Evolutionary conservation across 352 stramenopile species (phyloP), one percentile per base, ranked within the genome.

Genomic region (Halophytophthora polymorphica): DNA sequence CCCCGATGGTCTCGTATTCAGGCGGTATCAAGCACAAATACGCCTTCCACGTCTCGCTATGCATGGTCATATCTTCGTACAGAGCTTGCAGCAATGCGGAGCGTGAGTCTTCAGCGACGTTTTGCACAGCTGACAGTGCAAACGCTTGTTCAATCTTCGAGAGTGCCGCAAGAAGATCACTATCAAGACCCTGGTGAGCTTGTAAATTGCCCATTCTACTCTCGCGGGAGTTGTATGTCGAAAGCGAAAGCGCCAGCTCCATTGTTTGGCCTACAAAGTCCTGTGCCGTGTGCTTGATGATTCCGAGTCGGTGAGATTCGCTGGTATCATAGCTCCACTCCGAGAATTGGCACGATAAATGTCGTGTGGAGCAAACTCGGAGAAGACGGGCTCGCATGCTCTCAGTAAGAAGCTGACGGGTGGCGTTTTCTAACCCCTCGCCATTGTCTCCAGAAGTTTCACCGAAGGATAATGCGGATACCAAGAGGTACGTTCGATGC

Each of bases 11-110:
- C 3, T 44, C 13, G n/a, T 29, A 23, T n/a, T 1, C 14, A 12
- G 25, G 18, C 18, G 17, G 40, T 28, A n/a, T 41, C 4, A 21
- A 59, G 13, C 38, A 53, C 5, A 76, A 25, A 43, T 73, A 76
- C 0, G 23, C 11, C 34, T 61, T 72, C 69, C 69, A 78, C 6
- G 54, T 18, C 15, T 40, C 22, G 6, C 17, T 18, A 42, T 73
- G 53, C n/a, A 48, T 28, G n/a, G 51, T 17, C 65, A 78, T 78
- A 19, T 78, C 58, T 7, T 47, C 33, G 10, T 61, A 65, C 6
- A 78, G 23, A 3, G 55, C 43, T 23, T 42, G 43, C 33, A 45
- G 43, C 4, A 60, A 39, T 34, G 19, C 18, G 13, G 6, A n/a
- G 15, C 13, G 33, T 3, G 33, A 3, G 11, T 22, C 42, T 5